A percentile compares a stretch with the other conserved stretches of the same genome.
Evolutionary conservation across 2,329 filamentous ascomycete genomes (phyloP).

Genomic region (Penicillium sp.): DNA sequence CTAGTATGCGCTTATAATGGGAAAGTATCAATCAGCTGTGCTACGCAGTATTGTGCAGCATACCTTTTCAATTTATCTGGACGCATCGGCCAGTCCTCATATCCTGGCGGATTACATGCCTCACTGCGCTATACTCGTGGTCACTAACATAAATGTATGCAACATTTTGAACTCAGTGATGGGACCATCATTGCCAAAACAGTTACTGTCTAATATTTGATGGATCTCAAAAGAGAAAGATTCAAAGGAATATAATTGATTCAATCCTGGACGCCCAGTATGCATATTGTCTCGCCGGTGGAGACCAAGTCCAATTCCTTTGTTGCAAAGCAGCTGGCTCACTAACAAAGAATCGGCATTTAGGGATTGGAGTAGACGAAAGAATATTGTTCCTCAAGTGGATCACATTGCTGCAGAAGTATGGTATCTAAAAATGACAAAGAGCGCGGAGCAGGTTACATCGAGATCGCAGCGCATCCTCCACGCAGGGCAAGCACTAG

Average conservation of each 20-base stretch:
- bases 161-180: too few species aligned
- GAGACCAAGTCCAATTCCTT: not conserved
- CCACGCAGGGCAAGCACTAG: constrained; percentile 91
- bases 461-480: constrained; percentile 46
- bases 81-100: too few species aligned
- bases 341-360: not conserved
- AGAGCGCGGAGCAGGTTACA: constrained; percentile 12
- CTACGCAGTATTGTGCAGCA: too few species aligned
- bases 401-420: constrained; percentile 12
- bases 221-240: not conserved
- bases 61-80: too few species aligned
- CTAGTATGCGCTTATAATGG: too few species aligned
- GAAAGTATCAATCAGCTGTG: too few species aligned
- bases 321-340: not conserved
- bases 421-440: constrained; percentile 20
- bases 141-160: too few species aligned
- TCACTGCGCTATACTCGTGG: too few species aligned
- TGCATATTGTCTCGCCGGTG: not conserved
- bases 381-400: not conserved
- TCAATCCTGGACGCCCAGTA: constrained; percentile 1
- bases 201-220: not conserved
- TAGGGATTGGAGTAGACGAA: not conserved
- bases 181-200: not conserved
- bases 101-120: too few species aligned
- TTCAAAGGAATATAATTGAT: not conserved